A percentile compares a stretch with the other conserved stretches of the same genome.
Evolutionary conservation across 164 flowering plant genomes (phyloP).

Genomic region (Nymphaea thermarum): DNA sequence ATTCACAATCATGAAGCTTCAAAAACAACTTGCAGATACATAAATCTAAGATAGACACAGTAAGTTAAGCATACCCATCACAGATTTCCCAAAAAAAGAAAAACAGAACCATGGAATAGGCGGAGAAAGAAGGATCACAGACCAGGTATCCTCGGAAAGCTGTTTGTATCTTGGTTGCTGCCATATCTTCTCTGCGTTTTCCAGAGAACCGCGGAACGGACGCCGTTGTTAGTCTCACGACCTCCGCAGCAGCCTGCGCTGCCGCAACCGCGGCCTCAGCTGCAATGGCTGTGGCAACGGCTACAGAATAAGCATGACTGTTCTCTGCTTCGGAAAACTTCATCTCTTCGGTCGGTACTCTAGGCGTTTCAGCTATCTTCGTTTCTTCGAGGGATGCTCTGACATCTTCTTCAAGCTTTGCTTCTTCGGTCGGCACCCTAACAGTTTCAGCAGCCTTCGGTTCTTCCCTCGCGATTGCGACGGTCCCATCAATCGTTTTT

Average conservation of each 20-base stretch:
- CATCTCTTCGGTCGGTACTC: not conserved
- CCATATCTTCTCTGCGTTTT: conserved; percentile 61
- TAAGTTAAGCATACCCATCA: too few species aligned
- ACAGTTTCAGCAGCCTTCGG: not conserved
- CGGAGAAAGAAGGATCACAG: not conserved
- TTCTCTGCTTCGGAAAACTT: conserved; percentile 12
- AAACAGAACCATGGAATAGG: too few species aligned
- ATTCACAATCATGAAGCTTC: too few species aligned
- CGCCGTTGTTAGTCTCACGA: conserved; percentile 40
- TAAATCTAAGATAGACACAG: too few species aligned
- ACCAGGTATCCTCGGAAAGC: conserved; percentile 77
- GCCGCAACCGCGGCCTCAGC: conserved; percentile 83
- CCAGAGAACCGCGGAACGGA: conserved; percentile 28
- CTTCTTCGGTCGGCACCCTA: not conserved
- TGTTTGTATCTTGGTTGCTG: conserved; percentile 72
- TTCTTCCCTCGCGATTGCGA: not conserved
- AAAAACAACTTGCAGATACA: too few species aligned
- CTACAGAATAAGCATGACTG: conserved; percentile 68
- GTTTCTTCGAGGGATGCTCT: not conserved
- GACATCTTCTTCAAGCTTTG: not conserved
- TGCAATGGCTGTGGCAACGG: conserved; percentile 68
- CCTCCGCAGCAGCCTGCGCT: conserved; percentile 82
- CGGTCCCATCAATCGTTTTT: not conserved
- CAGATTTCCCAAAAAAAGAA: too few species aligned
- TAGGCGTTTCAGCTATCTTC: not conserved